These are phyloP conservation scores for Hsuehochloa calcarea DNA, from an alignment of 176 grass and related monocot species.

Conservation along the genomic window DNA sequence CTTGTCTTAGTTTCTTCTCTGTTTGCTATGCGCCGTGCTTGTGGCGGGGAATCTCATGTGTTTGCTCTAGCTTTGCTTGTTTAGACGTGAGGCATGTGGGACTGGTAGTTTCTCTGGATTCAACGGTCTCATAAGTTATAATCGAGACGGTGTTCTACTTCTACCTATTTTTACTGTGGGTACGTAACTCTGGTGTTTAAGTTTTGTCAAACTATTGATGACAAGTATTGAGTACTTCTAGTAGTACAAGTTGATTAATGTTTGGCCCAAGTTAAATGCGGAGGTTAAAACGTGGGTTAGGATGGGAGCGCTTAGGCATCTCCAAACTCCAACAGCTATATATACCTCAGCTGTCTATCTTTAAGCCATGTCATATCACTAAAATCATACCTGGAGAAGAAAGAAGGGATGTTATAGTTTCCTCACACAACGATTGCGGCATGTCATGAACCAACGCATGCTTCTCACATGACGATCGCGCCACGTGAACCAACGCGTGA, in stretches of 20 bases:
- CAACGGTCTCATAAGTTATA: not conserved
- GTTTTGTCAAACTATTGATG: not conserved
- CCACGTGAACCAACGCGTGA: too few relatives aligned
- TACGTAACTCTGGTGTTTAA: not conserved
- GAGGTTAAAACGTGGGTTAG: slow-evolving; percentile 6
- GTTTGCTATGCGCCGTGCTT: not conserved
- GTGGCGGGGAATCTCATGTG: slow-evolving; percentile 30
- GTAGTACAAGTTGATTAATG: not conserved
- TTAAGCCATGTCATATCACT: too few relatives aligned
- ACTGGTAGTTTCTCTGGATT: slow-evolving; percentile 4
- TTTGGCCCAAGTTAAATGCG: not conserved
- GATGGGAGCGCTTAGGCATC: not conserved
- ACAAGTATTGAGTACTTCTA: not conserved
- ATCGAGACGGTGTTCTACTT: not conserved
- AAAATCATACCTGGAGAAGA: too few relatives aligned
- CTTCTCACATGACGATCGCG: too few relatives aligned
- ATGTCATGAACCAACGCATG: too few relatives aligned
- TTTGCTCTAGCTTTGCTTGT: slow-evolving; percentile 8
- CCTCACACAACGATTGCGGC: too few relatives aligned
- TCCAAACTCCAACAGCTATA: too few relatives aligned
- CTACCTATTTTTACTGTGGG: not conserved
- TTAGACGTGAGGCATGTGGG: slow-evolving; percentile 15
- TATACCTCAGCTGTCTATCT: too few relatives aligned
- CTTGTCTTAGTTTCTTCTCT: not conserved
- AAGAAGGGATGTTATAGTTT: too few relatives aligned